Conservation (phyloP, 305 asterid genomes). For the Fraxinus baroniana region DNA sequence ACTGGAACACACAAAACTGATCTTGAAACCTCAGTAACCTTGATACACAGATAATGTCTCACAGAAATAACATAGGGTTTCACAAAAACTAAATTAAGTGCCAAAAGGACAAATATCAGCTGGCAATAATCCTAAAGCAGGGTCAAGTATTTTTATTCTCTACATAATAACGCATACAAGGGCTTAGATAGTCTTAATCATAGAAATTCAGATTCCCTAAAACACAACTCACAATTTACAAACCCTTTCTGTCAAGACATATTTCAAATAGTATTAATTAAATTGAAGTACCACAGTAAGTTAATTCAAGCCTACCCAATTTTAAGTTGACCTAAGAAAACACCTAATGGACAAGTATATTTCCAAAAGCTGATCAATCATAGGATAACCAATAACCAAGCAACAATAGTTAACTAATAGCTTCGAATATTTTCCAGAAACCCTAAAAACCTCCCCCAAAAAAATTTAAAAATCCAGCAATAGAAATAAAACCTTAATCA, state of each 20-base stretch:
- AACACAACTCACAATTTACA: not conserved
- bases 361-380: not conserved
- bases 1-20: not conserved
- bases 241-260: not conserved
- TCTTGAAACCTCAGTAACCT: not conserved
- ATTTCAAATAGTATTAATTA: not conserved
- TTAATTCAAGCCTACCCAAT: not conserved
- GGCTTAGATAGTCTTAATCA: not conserved
- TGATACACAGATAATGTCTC: not conserved
- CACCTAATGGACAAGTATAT: not conserved
- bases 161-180: not conserved
- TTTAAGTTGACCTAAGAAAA: not conserved
- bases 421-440: not conserved
- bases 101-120: not conserved
- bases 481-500: constrained; percentile 36
- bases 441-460: not conserved
- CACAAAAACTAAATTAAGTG: not conserved
- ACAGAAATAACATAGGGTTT: not conserved
- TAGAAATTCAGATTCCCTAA: not conserved
- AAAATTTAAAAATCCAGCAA: not conserved
- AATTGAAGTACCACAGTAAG: not conserved
- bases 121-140: not conserved
- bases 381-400: not conserved
- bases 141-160: not conserved
- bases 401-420: not conserved